Conservation (phyloP, 345 rosid genomes). For the Rubroshorea leprosula region DNA sequence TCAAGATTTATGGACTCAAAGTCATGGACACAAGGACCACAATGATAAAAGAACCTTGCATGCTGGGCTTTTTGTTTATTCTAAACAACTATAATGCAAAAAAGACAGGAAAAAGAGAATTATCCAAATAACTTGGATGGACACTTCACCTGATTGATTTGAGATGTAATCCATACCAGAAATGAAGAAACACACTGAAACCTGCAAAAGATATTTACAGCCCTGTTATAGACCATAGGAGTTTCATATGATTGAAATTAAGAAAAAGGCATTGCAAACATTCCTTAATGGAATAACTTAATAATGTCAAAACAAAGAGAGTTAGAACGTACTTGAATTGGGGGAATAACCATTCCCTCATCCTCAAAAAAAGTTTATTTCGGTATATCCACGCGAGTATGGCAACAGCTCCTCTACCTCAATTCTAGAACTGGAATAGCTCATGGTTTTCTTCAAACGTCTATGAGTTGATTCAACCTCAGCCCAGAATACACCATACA, state of each 20-base stretch:
- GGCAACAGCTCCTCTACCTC: slow-evolving; percentile 94
- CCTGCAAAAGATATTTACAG: slow-evolving; percentile 9
- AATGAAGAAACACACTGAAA: slow-evolving; percentile 15
- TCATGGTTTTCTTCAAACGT: slow-evolving; percentile 63
- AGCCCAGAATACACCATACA: slow-evolving; percentile 84
- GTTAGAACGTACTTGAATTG: slow-evolving; percentile 19
- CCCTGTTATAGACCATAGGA: slow-evolving; percentile 14
- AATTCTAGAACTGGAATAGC: slow-evolving; percentile 69
- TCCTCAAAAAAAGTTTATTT: slow-evolving; percentile 76
- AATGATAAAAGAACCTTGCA: slow-evolving; percentile 19
- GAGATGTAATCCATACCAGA: slow-evolving; percentile 15
- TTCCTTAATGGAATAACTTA: slow-evolving; percentile 8
- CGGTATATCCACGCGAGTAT: slow-evolving; percentile 84
- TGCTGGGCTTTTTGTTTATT: slow-evolving; percentile 20
- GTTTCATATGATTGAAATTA: not conserved
- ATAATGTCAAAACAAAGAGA: not conserved
- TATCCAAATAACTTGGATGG: slow-evolving; percentile 3
- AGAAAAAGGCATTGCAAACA: not conserved
- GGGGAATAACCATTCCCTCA: slow-evolving; percentile 2
- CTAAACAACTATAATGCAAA: slow-evolving; percentile 5
- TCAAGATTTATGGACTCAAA: no score
- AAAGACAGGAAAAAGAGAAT: slow-evolving; percentile 12
- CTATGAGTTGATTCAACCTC: slow-evolving; percentile 83
- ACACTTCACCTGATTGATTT: slow-evolving; percentile 22
- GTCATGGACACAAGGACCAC: slow-evolving; percentile 42